phyloP scores from a whole-genome alignment of 2,329 filamentous ascomycete species.

The Aspergillus neotritici region DNA sequence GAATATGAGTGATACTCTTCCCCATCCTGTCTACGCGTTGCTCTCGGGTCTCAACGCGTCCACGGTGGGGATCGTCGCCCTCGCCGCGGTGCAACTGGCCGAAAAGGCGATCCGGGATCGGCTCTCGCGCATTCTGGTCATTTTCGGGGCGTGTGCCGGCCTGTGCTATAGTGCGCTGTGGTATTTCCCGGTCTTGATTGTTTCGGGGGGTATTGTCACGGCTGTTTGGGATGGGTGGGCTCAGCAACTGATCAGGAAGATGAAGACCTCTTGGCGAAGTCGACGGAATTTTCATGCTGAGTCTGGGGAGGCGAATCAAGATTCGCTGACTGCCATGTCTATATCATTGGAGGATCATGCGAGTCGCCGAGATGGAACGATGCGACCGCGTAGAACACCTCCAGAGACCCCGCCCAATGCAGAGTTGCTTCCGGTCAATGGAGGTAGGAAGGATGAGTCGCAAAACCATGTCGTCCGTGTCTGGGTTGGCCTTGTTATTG shows the following conservation, averaged over 20 bases:
- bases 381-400: not conserved
- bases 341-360: not conserved
- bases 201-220: conserved; percentile 49
- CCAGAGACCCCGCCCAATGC: conserved; percentile 1
- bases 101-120: conserved; percentile 63
- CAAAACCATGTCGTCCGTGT: conserved; percentile 33
- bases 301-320: conserved; percentile 9
- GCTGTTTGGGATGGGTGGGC: conserved; percentile 54
- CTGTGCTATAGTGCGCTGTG: conserved; percentile 67
- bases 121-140: conserved; percentile 58
- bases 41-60: conserved; percentile 67
- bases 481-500: conserved; percentile 33
- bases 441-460: no score
- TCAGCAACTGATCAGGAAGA: conserved; percentile 40
- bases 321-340: not conserved
- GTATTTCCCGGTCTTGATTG: conserved; percentile 66
- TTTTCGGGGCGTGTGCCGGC: conserved; percentile 58
- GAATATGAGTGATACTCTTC: conserved; percentile 54
- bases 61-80: conserved; percentile 65
- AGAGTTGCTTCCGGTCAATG: not conserved
- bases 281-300: conserved; percentile 11
- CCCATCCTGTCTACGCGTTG: conserved; percentile 59
- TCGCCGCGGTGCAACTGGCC: conserved; percentile 63
- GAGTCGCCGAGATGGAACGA: no score
- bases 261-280: conserved; percentile 17